phyloP scores from a whole-genome alignment of 306 rosid species.

The Sesbania bispinosa region DNA sequence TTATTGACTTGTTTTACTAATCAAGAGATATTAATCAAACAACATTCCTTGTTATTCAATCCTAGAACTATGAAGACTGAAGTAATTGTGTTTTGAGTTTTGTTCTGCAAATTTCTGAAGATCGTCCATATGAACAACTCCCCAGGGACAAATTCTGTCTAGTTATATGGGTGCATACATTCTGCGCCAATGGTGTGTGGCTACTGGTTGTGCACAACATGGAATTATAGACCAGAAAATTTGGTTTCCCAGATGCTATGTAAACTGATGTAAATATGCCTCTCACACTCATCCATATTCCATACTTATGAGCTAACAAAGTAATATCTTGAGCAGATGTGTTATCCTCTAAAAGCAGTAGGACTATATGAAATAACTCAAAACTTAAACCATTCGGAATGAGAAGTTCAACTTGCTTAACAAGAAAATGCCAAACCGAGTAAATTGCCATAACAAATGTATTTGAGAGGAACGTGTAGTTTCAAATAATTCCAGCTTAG shows the following conservation, averaged over 20 bases:
- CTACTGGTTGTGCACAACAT: not conserved
- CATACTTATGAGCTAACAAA: not conserved
- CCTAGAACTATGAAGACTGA: not conserved
- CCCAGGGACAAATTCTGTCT: not conserved
- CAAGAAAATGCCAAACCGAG: not conserved
- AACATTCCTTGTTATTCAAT: not conserved
- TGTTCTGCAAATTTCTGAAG: not conserved
- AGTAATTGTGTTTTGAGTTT: not conserved
- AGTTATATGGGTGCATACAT: not conserved
- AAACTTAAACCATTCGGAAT: not conserved
- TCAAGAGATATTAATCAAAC: not conserved
- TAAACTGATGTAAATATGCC: not conserved
- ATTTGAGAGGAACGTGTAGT: not conserved
- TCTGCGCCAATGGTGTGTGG: not conserved
- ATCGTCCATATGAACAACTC: not conserved
- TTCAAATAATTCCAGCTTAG: not conserved
- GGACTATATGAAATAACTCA: not conserved
- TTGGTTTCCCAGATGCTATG: not conserved
- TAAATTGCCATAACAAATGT: not conserved
- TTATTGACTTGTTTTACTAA: conserved; percentile 1
- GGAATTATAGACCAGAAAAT: not conserved
- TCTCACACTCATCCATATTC: not conserved
- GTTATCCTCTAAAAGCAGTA: not conserved
- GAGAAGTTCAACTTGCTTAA: not conserved
- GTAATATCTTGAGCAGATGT: not conserved